phyloP scores from a whole-genome alignment of 2,329 filamentous ascomycete species.

The Rosellinia necatrix region DNA sequence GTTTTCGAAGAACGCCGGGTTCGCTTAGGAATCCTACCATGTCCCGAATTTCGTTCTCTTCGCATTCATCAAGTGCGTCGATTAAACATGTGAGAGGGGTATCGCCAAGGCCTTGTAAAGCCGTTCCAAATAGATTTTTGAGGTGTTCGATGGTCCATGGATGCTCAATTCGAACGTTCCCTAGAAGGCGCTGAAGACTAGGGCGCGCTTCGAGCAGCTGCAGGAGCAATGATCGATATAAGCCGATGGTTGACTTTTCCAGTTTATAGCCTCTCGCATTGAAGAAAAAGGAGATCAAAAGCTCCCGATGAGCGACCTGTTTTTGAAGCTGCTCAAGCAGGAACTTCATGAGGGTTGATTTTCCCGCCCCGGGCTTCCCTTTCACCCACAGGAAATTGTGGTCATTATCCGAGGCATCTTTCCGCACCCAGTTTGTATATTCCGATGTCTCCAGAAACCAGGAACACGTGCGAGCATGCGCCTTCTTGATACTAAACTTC shows the following conservation, averaged over 20 bases:
- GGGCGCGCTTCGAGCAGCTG: conserved; percentile 48
- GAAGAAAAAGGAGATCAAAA: conserved; percentile 51
- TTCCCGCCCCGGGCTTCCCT: conserved; percentile 48
- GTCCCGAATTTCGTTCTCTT: conserved; percentile 46
- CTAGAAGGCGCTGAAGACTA: conserved; percentile 39
- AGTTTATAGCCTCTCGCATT: conserved; percentile 50
- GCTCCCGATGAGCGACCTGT: conserved; percentile 21
- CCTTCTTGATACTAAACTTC: conserved; percentile 25
- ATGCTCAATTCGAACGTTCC: background rate
- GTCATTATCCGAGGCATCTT: conserved; percentile 28
- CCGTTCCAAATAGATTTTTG: conserved; percentile 1
- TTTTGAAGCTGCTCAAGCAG: background rate
- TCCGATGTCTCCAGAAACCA: conserved; percentile 34
- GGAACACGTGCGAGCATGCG: conserved; percentile 30
- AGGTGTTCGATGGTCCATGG: conserved; percentile 6
- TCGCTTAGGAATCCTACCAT: conserved; percentile 52
- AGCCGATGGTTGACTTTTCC: conserved; percentile 51
- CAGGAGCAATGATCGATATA: conserved; percentile 55
- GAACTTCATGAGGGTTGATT: conserved; percentile 51
- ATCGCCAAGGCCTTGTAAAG: conserved; percentile 22
- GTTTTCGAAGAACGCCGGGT: conserved; percentile 32
- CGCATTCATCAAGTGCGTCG: conserved; percentile 54
- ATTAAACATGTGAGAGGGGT: conserved; percentile 27
- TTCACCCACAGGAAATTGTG: conserved; percentile 50
- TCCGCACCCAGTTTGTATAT: conserved; percentile 43